Conservation (phyloP, 2,329 filamentous ascomycete species). For the Byssochlamys sp. region DNA sequence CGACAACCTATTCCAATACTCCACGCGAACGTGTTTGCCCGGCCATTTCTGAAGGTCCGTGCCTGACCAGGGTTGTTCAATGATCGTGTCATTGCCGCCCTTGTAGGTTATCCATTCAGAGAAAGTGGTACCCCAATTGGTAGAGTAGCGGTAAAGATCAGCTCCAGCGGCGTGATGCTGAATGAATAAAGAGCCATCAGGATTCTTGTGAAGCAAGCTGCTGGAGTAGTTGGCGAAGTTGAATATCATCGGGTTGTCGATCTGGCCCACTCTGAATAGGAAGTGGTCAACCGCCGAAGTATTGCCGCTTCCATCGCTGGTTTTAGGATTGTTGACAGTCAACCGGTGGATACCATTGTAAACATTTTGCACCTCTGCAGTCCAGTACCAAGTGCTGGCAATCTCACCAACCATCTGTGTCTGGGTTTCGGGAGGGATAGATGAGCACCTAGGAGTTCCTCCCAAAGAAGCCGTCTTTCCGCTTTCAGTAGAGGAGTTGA, state of each 20-base stretch:
- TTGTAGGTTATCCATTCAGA: slow-evolving; percentile 50
- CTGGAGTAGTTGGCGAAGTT: slow-evolving; percentile 51
- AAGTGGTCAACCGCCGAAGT: slow-evolving; percentile 52
- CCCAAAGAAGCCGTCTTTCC: slow-evolving; percentile 38
- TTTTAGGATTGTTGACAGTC: slow-evolving; percentile 47
- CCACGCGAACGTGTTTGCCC: slow-evolving; percentile 53
- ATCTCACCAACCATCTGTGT: slow-evolving; percentile 42
- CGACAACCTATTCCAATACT: slow-evolving; percentile 53
- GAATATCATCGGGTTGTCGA: slow-evolving; percentile 52
- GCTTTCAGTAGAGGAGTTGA: slow-evolving; percentile 46
- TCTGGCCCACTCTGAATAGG: slow-evolving; percentile 50
- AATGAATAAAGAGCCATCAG: slow-evolving; percentile 39
- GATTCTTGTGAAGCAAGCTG: slow-evolving; percentile 37
- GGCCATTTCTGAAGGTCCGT: slow-evolving; percentile 49
- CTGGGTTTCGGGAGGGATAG: slow-evolving; percentile 22
- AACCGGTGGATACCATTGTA: slow-evolving; percentile 53
- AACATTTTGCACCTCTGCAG: slow-evolving; percentile 45
- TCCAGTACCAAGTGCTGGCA: slow-evolving; percentile 46
- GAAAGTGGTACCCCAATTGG: slow-evolving; percentile 52
- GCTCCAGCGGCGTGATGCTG: slow-evolving; percentile 54
- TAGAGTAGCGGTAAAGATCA: slow-evolving; percentile 53
- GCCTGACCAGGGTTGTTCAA: slow-evolving; percentile 48
- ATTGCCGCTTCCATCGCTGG: slow-evolving; percentile 29
- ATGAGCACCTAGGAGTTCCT: slow-evolving; percentile 41
- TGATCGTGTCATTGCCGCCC: slow-evolving; percentile 42